Conservation (phyloP, 108 stramenopile species). For the Parmales sp. region DNA sequence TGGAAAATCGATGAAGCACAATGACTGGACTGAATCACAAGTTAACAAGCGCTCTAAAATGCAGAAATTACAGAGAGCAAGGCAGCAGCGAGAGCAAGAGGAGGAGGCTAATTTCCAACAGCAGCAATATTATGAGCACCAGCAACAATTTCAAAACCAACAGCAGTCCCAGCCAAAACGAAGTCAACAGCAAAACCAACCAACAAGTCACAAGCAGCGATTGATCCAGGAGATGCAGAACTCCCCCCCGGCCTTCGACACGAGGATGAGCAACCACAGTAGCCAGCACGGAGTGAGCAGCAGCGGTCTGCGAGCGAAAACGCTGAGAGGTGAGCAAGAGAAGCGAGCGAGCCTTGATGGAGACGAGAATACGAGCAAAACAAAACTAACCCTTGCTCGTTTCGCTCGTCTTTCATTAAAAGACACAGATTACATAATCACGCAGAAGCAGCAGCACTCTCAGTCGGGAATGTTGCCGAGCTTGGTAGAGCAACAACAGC, state of each 20-base stretch:
- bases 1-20: background rate
- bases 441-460: background rate
- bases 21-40: background rate
- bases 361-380: background rate
- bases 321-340: background rate
- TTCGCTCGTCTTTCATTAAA: background rate
- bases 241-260: background rate
- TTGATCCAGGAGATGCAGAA: background rate
- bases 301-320: constrained; percentile 3
- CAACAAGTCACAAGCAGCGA: background rate
- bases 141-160: background rate
- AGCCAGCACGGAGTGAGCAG: background rate
- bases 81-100: background rate
- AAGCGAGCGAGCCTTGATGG: background rate
- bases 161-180: background rate
- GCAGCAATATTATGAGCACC: background rate
- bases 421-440: constrained; percentile 5
- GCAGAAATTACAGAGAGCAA: too few relatives aligned
- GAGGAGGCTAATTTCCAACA: background rate
- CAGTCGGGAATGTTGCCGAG: too few relatives aligned
- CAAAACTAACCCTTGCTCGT: background rate
- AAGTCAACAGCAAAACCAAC: background rate
- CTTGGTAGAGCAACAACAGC: too few relatives aligned
- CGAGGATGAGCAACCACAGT: background rate
- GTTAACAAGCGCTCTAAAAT: background rate